These are phyloP conservation scores for Corylus avellana DNA, from an alignment of 306 rosid species.

Conservation along the genomic window DNA sequence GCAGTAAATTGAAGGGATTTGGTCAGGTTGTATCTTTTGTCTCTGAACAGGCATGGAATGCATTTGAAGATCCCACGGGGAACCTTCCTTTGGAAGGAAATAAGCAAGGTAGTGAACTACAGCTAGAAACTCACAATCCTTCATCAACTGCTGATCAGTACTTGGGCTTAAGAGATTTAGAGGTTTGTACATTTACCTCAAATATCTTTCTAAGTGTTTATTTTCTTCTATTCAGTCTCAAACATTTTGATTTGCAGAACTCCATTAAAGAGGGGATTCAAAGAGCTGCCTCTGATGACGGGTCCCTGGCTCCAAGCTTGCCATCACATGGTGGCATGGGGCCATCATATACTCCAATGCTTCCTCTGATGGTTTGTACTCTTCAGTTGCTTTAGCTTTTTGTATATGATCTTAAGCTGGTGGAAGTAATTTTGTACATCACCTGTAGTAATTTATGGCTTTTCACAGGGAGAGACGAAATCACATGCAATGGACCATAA, in stretches of 20 bases:
- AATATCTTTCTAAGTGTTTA: constrained; percentile 11
- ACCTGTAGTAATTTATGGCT: constrained; percentile 17
- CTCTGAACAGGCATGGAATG: constrained; percentile 71
- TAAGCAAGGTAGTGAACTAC: constrained; percentile 37
- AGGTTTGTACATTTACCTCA: constrained; percentile 46
- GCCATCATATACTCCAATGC: constrained; percentile 29
- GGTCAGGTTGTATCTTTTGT: constrained; percentile 35
- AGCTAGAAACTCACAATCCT: constrained; percentile 29
- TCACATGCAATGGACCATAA: constrained; percentile 33
- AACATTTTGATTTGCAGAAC: constrained; percentile 36
- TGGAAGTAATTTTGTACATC: neutral
- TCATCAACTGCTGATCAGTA: constrained; percentile 39
- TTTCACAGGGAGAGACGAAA: constrained; percentile 53
- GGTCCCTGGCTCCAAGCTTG: constrained; percentile 27
- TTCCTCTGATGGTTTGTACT: constrained; percentile 48
- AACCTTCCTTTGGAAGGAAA: constrained; percentile 36
- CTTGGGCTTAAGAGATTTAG: constrained; percentile 41
- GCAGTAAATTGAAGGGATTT: constrained; percentile 26
- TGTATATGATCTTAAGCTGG: constrained; percentile 16
- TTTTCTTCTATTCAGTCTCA: constrained; percentile 19
- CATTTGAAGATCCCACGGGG: constrained; percentile 57
- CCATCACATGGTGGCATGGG: constrained; percentile 31
- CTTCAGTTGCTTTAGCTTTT: constrained; percentile 31
- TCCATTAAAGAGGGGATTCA: constrained; percentile 32
- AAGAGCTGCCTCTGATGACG: constrained; percentile 25